Evolutionary conservation across 768 basidiomycete species (phyloP).

Genomic region (Lactifluus hygrophoroides): DNA sequence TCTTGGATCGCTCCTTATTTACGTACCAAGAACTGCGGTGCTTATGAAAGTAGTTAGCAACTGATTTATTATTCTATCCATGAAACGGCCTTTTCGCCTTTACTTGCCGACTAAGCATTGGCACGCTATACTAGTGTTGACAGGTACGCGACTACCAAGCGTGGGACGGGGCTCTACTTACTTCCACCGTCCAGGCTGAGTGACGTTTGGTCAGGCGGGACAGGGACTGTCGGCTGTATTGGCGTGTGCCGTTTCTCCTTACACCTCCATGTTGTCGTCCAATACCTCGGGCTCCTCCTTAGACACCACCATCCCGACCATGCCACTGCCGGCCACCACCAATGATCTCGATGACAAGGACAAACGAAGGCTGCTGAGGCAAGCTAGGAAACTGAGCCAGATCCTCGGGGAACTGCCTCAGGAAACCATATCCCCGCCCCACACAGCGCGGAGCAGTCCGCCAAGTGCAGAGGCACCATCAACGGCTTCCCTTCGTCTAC

Average conservation of each 20-base stretch:
- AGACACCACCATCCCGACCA: neutral
- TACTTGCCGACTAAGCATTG: neutral
- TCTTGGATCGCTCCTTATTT: no score
- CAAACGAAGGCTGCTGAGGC: conserved; percentile 34
- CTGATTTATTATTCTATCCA: no score
- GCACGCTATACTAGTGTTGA: neutral
- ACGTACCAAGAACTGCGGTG: no score
- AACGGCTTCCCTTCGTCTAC: neutral
- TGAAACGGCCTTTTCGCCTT: no score
- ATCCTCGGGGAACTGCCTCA: conserved; percentile 34
- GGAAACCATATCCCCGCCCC: conserved; percentile 7
- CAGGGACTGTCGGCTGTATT: neutral
- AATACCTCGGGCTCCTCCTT: neutral
- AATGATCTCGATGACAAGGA: conserved; percentile 30
- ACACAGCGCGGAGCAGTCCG: neutral
- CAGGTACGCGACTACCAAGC: neutral
- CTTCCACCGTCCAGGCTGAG: neutral
- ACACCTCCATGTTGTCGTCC: neutral
- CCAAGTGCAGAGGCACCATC: neutral
- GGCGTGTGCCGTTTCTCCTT: neutral
- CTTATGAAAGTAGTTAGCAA: no score
- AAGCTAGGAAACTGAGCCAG: conserved; percentile 37
- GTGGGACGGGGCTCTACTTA: neutral
- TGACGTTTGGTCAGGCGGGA: neutral
- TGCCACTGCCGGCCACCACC: conserved; percentile 22